Conservation (phyloP, 2,329 filamentous ascomycete species). For the Teratosphaeria nubilosa region DNA sequence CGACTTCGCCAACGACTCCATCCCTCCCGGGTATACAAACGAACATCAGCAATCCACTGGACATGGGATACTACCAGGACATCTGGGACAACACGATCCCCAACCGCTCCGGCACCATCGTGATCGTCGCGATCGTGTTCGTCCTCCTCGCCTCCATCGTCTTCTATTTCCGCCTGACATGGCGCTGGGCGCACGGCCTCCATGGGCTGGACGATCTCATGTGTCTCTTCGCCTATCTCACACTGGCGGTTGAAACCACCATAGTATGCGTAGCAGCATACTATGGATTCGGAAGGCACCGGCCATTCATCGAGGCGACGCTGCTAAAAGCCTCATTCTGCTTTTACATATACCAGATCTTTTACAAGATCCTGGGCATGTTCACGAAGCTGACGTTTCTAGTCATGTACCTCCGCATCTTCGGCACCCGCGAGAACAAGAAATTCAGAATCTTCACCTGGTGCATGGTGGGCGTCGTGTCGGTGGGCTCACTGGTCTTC, state of each 20-base stretch:
- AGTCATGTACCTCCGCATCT: conserved; percentile 16
- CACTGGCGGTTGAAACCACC: conserved; percentile 11
- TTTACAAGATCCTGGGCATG: conserved; percentile 17
- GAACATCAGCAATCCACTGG: not conserved
- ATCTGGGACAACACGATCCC: conserved; percentile 4
- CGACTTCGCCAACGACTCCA: not conserved
- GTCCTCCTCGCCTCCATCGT: conserved; percentile 11
- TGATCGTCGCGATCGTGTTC: conserved; percentile 12
- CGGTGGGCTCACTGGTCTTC: conserved; percentile 14
- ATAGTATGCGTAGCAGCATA: conserved; percentile 12
- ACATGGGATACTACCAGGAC: not conserved
- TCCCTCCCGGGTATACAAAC: not conserved
- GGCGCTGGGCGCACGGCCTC: conserved; percentile 11
- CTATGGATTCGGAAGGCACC: conserved; percentile 18
- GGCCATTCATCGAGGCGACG: conserved; percentile 7
- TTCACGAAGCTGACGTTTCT: conserved; percentile 20
- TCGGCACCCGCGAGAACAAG: conserved; percentile 4
- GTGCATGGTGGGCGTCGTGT: conserved; percentile 8
- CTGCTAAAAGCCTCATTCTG: conserved; percentile 12
- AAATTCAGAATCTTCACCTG: conserved; percentile 4
- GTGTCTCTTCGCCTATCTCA: conserved; percentile 11
- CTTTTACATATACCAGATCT: conserved; percentile 21
- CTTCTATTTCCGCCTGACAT: conserved; percentile 10
- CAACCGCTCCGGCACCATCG: conserved; percentile 8
- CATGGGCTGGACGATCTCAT: conserved; percentile 14